Percentiles rank a stretch among this genome's conserved stretches.
Evolutionary conservation across 1,284 basidiomycete species (phyloP).

Genomic region (Cutaneotrichosporon curvatum): DNA sequence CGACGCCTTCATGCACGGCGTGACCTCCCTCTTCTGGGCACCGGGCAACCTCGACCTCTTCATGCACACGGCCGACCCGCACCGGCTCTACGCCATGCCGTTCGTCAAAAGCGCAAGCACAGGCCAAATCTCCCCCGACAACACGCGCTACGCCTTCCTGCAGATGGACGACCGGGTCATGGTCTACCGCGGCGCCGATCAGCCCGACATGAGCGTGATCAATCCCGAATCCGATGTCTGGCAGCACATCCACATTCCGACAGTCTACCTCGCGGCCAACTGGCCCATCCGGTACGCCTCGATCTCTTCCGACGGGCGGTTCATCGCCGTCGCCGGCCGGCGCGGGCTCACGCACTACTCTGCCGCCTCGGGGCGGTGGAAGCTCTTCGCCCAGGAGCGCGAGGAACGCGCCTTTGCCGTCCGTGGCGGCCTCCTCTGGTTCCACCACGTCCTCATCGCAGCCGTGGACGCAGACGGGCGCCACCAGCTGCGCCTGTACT

Average conservation of each 20-base stretch:
- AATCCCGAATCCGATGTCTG: constrained; percentile 98
- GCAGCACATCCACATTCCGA: constrained; percentile 85
- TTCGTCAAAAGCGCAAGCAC: constrained; percentile 94
- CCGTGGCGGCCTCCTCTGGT: constrained; percentile 90
- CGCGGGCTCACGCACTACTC: constrained; percentile 91
- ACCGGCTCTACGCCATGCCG: constrained; percentile 65
- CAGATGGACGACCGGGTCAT: constrained; percentile 91
- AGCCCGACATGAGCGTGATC: constrained; percentile 95
- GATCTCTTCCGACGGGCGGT: constrained; percentile 79
- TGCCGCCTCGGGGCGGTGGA: constrained; percentile 89
- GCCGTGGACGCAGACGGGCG: constrained; percentile 57
- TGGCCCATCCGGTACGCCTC: constrained; percentile 94
- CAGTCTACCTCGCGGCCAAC: constrained; percentile 77
- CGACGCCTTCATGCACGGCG: constrained; percentile 78
- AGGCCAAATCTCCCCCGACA: constrained; percentile 73
- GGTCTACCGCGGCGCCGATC: constrained; percentile 94
- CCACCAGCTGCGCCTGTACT: constrained; percentile 78
- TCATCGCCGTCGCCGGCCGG: constrained; percentile 88
- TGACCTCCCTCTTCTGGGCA: constrained; percentile 62
- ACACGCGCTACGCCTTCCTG: constrained; percentile 73
- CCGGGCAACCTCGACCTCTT: constrained; percentile 83
- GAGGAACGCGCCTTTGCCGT: constrained; percentile 87
- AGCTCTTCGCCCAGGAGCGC: constrained; percentile 71
- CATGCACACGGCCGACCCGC: constrained; percentile 49
- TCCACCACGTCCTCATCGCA: constrained; percentile 88